Base-by-base conservation (phyloP, 306 rosid genomes). In the Phaseolus lunatus region DNA sequence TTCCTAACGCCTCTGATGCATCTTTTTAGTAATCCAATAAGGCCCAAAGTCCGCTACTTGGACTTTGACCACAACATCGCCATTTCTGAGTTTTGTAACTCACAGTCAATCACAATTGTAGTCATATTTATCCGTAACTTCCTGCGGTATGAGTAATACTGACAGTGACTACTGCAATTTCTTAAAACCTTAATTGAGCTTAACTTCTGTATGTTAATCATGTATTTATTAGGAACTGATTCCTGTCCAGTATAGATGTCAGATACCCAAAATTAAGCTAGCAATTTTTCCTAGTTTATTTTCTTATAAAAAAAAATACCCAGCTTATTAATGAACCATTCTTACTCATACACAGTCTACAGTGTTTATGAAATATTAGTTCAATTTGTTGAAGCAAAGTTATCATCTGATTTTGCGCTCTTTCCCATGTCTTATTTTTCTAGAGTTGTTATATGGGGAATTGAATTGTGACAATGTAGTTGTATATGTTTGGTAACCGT, bases 401-500 rank as follows among this genome's bases (percentile, higher is more conserved):
- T 62, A 45, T 31, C 45, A 62, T 62, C 68, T 14, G 68, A 15
- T 31, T 7, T 33, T 62, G 13, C 41, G 39, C 15, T 62, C 8
- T 31, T 33, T 62, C 41, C 67, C 67, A 59, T 27, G 41, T 59
- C 67, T 59, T 27, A 59, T 59, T 59, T 59, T 27, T 59, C 67
- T 27, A 27, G 67, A 27, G 67, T 33, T 31, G 45, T 62, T 31
- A 29, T 62, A 62, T 10, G 24, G 68, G 68, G 68, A 62, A 62
- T 62, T 62, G 80, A 77, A 77, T 79, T 81, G 67, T 75, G 85
- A 73, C 75, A 69, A 79, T 76, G 81, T 52, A 80, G 70, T 82
- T 78, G 78, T 56, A 35, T 83, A 24, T 71, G 84, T 73, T 69
- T 79, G 81, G 81, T 54, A 77, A 72, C 86, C 64, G 84, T 82